A percentile compares a stretch with the other conserved stretches of the same genome.
Evolutionary conservation across 179 eudicot genomes (phyloP).

Genomic region (Actinidia polygama): DNA sequence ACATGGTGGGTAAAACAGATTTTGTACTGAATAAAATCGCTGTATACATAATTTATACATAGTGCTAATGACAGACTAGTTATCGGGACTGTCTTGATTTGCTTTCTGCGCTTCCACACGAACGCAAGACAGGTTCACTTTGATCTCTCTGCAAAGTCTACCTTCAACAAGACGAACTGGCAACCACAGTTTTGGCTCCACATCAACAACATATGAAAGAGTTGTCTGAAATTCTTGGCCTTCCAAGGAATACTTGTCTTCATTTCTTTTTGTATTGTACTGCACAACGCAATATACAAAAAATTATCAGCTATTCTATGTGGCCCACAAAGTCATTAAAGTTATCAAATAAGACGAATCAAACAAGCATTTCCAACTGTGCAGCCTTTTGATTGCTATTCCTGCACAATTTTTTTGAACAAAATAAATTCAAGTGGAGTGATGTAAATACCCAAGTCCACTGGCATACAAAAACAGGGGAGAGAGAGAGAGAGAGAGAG

Average conservation of each 20-base stretch:
- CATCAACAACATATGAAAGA: conserved; percentile 61
- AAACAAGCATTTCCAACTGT: not conserved
- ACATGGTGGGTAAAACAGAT: too few relatives aligned
- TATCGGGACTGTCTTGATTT: conserved; percentile 12
- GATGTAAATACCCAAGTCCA: not conserved
- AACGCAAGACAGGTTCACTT: conserved; percentile 55
- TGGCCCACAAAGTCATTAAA: not conserved
- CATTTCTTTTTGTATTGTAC: conserved; percentile 27
- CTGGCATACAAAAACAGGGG: not conserved
- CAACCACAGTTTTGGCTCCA: conserved; percentile 75
- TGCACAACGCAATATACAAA: conserved; percentile 28
- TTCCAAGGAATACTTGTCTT: conserved; percentile 22
- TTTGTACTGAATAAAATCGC: too few relatives aligned
- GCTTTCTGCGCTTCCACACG: conserved; percentile 56
- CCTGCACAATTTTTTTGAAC: not conserved
- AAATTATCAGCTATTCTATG: conserved; percentile 13
- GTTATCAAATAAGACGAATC: not conserved
- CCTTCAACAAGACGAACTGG: conserved; percentile 74
- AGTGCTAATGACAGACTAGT: not conserved
- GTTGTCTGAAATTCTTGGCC: conserved; percentile 38
- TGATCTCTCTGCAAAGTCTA: conserved; percentile 65
- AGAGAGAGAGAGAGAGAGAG: too few relatives aligned
- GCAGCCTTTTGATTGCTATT: not conserved
- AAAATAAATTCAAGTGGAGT: not conserved
- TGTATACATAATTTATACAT: too few relatives aligned